Evolutionary conservation across 345 rosid species (phyloP).

Genomic region (Eucalyptus cloeziana): DNA sequence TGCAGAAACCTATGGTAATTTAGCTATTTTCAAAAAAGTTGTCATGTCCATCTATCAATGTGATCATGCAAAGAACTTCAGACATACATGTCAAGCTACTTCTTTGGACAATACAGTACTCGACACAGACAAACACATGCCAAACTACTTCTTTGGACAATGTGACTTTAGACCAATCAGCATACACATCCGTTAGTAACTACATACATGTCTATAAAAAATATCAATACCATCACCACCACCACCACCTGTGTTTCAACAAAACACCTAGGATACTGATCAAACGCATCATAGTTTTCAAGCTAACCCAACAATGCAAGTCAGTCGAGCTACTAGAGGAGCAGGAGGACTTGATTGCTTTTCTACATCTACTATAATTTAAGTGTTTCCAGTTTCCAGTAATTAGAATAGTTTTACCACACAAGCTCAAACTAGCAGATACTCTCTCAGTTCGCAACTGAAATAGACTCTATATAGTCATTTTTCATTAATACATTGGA

Average conservation of each 20-base stretch:
- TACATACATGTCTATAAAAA: background rate
- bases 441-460: background rate
- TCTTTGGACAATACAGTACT: background rate
- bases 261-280: background rate
- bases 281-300: background rate
- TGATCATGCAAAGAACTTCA: background rate
- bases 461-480: background rate
- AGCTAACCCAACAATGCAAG: background rate
- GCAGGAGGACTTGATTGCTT: background rate
- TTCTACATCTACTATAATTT: background rate
- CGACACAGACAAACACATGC: background rate
- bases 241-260: background rate
- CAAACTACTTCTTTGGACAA: background rate
- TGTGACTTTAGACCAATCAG: background rate
- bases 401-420: background rate
- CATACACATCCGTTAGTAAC: background rate
- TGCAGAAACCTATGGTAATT: background rate
- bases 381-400: background rate
- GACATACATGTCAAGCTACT: background rate
- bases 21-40: background rate
- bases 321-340: background rate
- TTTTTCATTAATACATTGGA: background rate
- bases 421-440: background rate
- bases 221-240: background rate
- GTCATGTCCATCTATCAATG: background rate